Percentiles rank a stretch among this genome's conserved stretches.
Conservation (phyloP, 2,329 filamentous ascomycete species). For the Calonectria leucothoes region DNA sequence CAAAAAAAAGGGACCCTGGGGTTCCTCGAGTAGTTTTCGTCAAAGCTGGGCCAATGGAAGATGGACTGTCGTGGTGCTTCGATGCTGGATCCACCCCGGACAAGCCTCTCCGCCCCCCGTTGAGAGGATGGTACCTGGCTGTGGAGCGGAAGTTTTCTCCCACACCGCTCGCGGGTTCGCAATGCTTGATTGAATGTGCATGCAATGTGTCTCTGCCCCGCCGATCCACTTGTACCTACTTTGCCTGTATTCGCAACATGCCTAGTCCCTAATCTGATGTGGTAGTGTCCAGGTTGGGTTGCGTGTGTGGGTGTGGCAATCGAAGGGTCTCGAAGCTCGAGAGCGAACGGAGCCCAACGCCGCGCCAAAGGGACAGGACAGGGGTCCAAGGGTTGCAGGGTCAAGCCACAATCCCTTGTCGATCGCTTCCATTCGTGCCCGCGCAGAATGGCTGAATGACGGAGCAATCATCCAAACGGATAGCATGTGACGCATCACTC, state of each 20-base stretch:
- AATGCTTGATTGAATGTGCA: conserved; percentile 4
- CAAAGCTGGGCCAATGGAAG: conserved; percentile 12
- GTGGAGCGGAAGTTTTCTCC: conserved; percentile 20
- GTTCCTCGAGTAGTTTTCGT: neutral
- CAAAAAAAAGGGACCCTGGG: conserved; percentile 10
- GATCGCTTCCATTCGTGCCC: conserved; percentile 9
- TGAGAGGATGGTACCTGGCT: conserved; percentile 15
- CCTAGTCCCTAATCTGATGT: neutral
- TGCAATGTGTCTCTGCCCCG: neutral
- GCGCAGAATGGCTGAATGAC: neutral
- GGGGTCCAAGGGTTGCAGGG: neutral
- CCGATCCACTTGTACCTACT: neutral
- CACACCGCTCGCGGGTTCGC: conserved; percentile 31
- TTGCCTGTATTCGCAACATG: neutral
- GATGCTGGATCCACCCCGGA: conserved; percentile 28
- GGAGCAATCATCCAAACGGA: neutral
- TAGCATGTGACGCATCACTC: conserved; percentile 7
- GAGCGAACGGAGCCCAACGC: neutral
- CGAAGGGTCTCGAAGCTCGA: conserved; percentile 15
- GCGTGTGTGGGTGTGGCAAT: conserved; percentile 4
- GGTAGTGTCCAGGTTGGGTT: neutral
- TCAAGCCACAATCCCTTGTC: conserved; percentile 13
- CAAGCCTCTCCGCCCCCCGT: conserved; percentile 35
- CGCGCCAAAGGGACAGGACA: neutral
- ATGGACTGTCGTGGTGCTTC: neutral